phyloP scores from a whole-genome alignment of 768 basidiomycete species.

The Calocera viscosa region DNA sequence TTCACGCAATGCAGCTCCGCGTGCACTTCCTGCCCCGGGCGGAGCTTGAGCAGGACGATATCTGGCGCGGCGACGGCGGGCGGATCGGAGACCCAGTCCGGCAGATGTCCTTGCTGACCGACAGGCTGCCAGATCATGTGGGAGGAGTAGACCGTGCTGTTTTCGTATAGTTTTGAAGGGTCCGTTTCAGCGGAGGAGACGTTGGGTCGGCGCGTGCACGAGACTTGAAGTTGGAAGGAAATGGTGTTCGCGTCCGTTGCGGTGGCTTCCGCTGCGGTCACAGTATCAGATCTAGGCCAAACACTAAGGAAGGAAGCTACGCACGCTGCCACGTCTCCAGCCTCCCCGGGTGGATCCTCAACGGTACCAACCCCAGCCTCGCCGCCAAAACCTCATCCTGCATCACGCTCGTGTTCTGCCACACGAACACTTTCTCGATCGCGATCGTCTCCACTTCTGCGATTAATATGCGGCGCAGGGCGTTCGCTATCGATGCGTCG shows the following conservation, averaged over 20 bases:
- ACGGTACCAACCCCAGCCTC: constrained; percentile 80
- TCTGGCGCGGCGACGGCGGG: constrained; percentile 55
- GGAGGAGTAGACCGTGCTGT: constrained; percentile 36
- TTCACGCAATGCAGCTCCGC: constrained; percentile 86
- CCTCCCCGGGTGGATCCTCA: constrained; percentile 69
- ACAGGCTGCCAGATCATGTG: constrained; percentile 61
- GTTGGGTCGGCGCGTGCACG: constrained; percentile 50
- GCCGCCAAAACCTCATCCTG: constrained; percentile 89
- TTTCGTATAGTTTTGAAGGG: constrained; percentile 55
- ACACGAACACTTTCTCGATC: constrained; percentile 82
- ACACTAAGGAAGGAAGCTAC: constrained; percentile 10
- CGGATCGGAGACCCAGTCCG: constrained; percentile 31
- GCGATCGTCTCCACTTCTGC: constrained; percentile 85
- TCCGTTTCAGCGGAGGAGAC: constrained; percentile 45
- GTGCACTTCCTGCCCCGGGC: constrained; percentile 79
- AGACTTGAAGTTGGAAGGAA: constrained; percentile 63
- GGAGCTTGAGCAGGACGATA: constrained; percentile 80
- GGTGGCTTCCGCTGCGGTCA: constrained; percentile 31
- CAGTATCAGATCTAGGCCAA: background rate
- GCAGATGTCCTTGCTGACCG: constrained; percentile 58
- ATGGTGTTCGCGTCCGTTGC: constrained; percentile 85
- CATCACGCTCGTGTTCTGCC: constrained; percentile 89
- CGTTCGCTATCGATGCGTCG: constrained; percentile 93
- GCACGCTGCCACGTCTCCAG: constrained; percentile 33
- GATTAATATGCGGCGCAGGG: constrained; percentile 80